phyloP scores from a whole-genome alignment of 2,329 filamentous ascomycete species.

The Curvularia hawaiiensis region DNA sequence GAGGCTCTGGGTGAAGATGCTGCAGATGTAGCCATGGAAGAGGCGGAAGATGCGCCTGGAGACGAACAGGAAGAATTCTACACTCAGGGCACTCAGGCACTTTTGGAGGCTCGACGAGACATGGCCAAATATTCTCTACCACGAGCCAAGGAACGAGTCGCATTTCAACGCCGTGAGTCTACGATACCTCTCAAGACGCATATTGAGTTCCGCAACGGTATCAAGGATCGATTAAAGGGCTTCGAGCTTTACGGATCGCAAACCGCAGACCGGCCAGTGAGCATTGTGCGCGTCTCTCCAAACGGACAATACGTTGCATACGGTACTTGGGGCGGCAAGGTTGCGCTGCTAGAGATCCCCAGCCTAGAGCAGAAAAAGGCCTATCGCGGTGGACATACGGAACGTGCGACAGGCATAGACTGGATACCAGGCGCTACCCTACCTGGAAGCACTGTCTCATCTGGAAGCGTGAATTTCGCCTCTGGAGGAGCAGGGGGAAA shows the following conservation, averaged over 20 bases:
- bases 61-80: constrained; percentile 81
- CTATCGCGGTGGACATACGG: constrained; percentile 79
- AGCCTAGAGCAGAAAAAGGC: constrained; percentile 77
- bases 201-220: constrained; percentile 85
- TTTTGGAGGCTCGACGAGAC: constrained; percentile 76
- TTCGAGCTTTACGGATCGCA: constrained; percentile 95
- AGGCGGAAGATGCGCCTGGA: constrained; percentile 62
- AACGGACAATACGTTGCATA: constrained; percentile 82
- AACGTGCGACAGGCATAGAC: constrained; percentile 85
- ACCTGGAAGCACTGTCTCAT: constrained; percentile 72
- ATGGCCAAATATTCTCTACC: constrained; percentile 87
- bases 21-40: constrained; percentile 56
- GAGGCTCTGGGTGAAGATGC: constrained; percentile 64
- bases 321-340: constrained; percentile 90
- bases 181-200: constrained; percentile 86
- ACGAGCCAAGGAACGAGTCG: constrained; percentile 75
- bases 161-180: constrained; percentile 79
- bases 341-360: constrained; percentile 85
- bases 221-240: constrained; percentile 80
- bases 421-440: constrained; percentile 88
- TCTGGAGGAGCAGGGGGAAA: constrained; percentile 89
- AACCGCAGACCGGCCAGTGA: constrained; percentile 87
- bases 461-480: constrained; percentile 77
- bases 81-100: constrained; percentile 75
- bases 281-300: constrained; percentile 89